Evolutionary conservation across 495 filamentous ascomycete genomes (phyloP), one percentile per base, ranked within the genome.

Genomic region (Cenococcum geophilum): DNA sequence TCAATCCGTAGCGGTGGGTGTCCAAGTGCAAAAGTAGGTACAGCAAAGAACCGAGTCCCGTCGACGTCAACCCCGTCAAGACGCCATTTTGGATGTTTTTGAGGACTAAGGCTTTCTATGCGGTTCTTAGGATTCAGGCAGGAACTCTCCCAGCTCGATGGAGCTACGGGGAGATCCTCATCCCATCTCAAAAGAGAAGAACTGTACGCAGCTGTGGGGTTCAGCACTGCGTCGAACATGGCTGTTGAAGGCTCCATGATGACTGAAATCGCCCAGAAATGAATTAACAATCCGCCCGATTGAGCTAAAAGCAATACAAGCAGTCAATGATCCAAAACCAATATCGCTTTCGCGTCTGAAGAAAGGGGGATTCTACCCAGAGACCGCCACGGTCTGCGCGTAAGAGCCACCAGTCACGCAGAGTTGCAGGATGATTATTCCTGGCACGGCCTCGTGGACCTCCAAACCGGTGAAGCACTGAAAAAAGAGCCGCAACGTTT

Each of bases 61-160:
- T 62, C 60, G 11, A 51, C 45, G 18, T 59, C 47, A 23, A 43
- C 23, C 4, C 64, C 64, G 25, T 66, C 60, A 6, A 66, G n/a
- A 18, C 48, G 32, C 64, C 64, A 66, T 0, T 9, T 12, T 16
- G 21, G 10, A 37, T 51, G 32, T 23, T 45, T 50, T 10, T 6
- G 18, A n/a, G 23, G 27, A n/a, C n/a, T 37, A 10, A 66, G 51
- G 47, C 54, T 66, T 21, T 66, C 60, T 20, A 63, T 49, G 1
- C 64, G 59, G 55, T 66, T 66, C 27, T 66, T 66, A 5, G 64
- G 64, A 51, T 63, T 66, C 4, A 63, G 58, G 1, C 1, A 18
- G 2, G 63, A 65, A 2, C 9, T 43, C 8, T 51, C 35, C 63
- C 63, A 65, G 21, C 27, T 16, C 25, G 55, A 12, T 42, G 18